Percentiles rank a stretch among this genome's conserved stretches.
These are phyloP conservation scores for Phylloporus sp. DNA, from an alignment of 768 basidiomycete species.

Conservation along the genomic window DNA sequence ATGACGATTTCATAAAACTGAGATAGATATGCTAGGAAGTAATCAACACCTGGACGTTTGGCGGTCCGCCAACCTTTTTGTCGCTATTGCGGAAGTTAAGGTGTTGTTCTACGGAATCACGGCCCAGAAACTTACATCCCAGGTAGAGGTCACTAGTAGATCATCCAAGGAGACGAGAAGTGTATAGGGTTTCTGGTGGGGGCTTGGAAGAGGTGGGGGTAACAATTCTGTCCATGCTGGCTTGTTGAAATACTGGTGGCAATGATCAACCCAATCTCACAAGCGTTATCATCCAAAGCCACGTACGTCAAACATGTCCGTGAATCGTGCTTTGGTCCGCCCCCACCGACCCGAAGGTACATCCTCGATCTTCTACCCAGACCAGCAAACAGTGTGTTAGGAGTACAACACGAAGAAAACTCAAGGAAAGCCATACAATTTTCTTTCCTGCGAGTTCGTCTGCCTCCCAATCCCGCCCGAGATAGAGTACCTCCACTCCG, in stretches of 20 bases:
- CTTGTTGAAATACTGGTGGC: conserved; percentile 78
- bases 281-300: background rate
- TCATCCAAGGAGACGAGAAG: conserved; percentile 90
- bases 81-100: conserved; percentile 48
- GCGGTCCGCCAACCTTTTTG: conserved; percentile 96
- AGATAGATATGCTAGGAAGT: conserved; percentile 95
- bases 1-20: conserved; percentile 98
- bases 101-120: background rate
- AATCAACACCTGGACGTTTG: conserved; percentile 96
- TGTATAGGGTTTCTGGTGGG: conserved; percentile 88
- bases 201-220: conserved; percentile 78
- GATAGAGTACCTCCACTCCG: conserved; percentile 53
- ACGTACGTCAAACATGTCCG: conserved; percentile 67
- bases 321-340: conserved; percentile 58
- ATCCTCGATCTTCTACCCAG: conserved; percentile 49
- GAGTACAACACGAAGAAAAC: background rate
- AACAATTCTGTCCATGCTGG: conserved; percentile 91
- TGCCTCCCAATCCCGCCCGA: conserved; percentile 77
- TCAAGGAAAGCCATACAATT: conserved; percentile 43
- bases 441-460: conserved; percentile 65
- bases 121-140: conserved; percentile 73
- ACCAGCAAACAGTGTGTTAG: background rate
- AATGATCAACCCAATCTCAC: background rate
- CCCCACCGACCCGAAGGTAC: conserved; percentile 62
- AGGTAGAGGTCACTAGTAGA: conserved; percentile 83